phyloP scores from a whole-genome alignment of 2,329 filamentous ascomycete genomes.

The Diaporthe aspalathi region DNA sequence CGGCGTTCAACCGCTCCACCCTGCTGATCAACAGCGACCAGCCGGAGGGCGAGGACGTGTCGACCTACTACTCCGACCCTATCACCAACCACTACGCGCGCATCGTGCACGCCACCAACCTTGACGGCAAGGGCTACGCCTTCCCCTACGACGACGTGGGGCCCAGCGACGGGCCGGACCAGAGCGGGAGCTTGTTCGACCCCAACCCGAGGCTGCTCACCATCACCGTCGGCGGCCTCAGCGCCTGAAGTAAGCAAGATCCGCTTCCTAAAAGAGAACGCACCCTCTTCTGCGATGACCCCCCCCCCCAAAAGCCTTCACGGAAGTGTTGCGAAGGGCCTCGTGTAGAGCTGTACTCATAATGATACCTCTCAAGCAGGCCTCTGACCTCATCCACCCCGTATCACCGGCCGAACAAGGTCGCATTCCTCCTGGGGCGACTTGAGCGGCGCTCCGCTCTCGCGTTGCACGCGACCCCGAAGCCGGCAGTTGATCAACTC shows the following conservation, averaged over 20 bases:
- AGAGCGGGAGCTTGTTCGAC: conserved; percentile 72
- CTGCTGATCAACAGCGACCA: conserved; percentile 65
- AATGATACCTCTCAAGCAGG: conserved; percentile 21
- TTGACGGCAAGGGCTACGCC: conserved; percentile 73
- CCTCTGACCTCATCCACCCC: conserved; percentile 33
- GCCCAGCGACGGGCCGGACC: conserved; percentile 64
- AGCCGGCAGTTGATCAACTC: conserved; percentile 34
- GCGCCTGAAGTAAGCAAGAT: conserved; percentile 26
- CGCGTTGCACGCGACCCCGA: conserved; percentile 29
- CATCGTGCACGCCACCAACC: conserved; percentile 70
- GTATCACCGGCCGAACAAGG: conserved; percentile 24
- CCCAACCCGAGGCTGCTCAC: conserved; percentile 65
- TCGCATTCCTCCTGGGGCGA: conserved; percentile 25
- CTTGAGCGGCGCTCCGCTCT: conserved; percentile 22
- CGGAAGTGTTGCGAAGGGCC: too few species aligned
- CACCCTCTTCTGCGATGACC: background rate
- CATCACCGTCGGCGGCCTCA: conserved; percentile 64
- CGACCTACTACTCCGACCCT: conserved; percentile 63
- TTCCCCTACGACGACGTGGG: conserved; percentile 79
- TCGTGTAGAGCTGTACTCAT: conserved; percentile 16
- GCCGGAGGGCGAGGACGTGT: conserved; percentile 62
- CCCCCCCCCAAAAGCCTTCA: too few species aligned
- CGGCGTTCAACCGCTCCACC: conserved; percentile 80
- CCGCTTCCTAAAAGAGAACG: background rate
- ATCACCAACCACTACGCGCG: conserved; percentile 76